Base-by-base conservation (phyloP, 805 yeast genomes). In the Candida ulmi region DNA sequence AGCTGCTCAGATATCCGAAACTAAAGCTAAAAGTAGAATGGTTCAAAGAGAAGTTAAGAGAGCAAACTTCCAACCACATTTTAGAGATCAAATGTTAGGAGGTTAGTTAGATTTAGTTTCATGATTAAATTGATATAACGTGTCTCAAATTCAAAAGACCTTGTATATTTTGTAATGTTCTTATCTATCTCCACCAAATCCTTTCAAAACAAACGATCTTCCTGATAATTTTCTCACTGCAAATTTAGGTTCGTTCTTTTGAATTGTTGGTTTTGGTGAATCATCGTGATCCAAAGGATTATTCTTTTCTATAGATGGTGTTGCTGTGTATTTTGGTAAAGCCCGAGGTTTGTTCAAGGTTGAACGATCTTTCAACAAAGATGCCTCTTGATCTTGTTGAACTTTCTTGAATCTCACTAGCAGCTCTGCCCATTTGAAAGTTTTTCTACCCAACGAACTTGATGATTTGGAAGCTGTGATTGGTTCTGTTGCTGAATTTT, bases 1-100 rank as follows among this genome's bases (percentile, higher is more conserved):
- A 45, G 54, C 51, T 57, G 65, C 58, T 47, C 72, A 50, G 45
- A 48, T 56, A 44, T 45, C 62, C 42, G 77, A 66, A 57, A 66
- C 65, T 66, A 71, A 62, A 61, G 66, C 66, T 55, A 64, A 63
- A 46, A 62, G 63, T 45, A 61, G 59, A 45, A 52, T 61, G 18
- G 46, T 68, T 38, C 58, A 63, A 29, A 66, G 79, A 46, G 84
- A 86, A 24, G 74, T 78, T 40, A 84, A 78, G 60, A 77, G 77
- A 57, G 68, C 80, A 58, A 93, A 91, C 63, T 74, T 78, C 71
- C 96, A 91, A 71, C 76, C 78, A 24, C 95, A 93, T 58, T 87
- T 63, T 69, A 74, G 95, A 57, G 95, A 88, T 57, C 81, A 78
- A 55, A 62, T 85, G 50, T 66, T 87, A 44, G 68, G 66, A 29